Evolutionary conservation across 1,139 yeast genomes (phyloP).

Genomic region (Suhomyces bolitotheri): DNA sequence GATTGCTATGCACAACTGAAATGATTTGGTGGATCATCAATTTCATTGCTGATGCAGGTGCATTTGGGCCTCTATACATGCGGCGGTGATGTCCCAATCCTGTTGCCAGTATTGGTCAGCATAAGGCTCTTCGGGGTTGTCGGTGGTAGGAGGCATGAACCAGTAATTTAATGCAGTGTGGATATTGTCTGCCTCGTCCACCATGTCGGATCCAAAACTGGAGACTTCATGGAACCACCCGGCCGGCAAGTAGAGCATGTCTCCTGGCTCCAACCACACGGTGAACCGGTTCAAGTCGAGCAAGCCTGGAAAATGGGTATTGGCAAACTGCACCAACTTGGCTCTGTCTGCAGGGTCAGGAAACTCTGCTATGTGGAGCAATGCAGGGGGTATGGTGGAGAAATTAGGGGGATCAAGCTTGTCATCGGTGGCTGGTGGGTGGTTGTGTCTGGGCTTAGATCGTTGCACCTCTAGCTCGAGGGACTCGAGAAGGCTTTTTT

Average conservation of each 20-base stretch:
- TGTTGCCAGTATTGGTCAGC: constrained; percentile 50
- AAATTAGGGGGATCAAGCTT: constrained; percentile 67
- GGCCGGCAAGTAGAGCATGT: constrained; percentile 68
- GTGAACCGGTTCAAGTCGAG: constrained; percentile 39
- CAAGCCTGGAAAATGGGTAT: constrained; percentile 49
- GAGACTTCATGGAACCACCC: constrained; percentile 86
- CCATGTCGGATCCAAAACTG: constrained; percentile 47
- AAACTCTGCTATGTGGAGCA: constrained; percentile 59
- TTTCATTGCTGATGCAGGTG: too few relatives aligned
- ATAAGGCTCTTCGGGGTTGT: constrained; percentile 35
- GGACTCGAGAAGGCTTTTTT: constrained; percentile 3
- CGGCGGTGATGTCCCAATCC: constrained; percentile 45
- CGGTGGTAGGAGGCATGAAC: constrained; percentile 64
- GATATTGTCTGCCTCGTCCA: constrained; percentile 20
- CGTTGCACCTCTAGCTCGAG: constrained; percentile 8
- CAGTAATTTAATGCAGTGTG: constrained; percentile 73
- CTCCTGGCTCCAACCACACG: constrained; percentile 58
- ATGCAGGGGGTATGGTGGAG: constrained; percentile 59
- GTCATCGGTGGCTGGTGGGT: constrained; percentile 5
- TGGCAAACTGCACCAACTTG: constrained; percentile 32
- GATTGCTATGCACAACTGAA: too few relatives aligned
- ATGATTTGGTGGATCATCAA: too few relatives aligned
- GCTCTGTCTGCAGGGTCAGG: constrained; percentile 22
- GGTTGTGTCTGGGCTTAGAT: not conserved
- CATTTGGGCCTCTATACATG: constrained; percentile 19